Conservation (phyloP, 345 rosid species). For the Abelmoschus esculentus region DNA sequence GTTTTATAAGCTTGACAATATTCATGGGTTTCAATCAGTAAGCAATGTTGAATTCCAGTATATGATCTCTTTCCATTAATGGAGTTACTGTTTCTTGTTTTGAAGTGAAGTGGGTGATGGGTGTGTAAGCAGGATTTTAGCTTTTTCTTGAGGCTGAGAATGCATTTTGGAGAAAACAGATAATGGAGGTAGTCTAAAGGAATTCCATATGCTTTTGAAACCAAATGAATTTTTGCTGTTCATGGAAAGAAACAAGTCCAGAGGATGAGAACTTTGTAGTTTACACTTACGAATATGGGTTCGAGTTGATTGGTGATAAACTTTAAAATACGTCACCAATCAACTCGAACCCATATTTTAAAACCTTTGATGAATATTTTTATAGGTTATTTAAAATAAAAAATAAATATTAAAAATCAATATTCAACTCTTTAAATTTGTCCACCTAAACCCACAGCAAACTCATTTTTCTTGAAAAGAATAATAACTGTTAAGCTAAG, state of each 20-base stretch:
- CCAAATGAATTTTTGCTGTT: not conserved
- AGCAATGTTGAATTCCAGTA: not conserved
- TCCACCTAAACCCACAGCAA: no score
- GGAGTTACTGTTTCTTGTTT: slow-evolving; percentile 6
- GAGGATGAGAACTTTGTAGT: no score
- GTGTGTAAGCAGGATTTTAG: not conserved
- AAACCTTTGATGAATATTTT: no score
- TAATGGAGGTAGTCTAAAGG: slow-evolving; percentile 3
- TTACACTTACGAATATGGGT: not conserved
- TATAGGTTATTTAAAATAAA: no score
- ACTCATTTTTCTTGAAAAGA: no score
- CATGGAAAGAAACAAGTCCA: slow-evolving; percentile 9
- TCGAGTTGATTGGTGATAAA: no score
- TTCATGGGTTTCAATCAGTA: not conserved
- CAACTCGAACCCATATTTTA: no score
- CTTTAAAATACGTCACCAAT: no score
- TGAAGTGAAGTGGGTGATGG: not conserved
- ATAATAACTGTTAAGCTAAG: no score
- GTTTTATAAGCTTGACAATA: not conserved
- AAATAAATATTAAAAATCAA: no score
- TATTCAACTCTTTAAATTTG: no score
- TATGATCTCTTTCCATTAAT: not conserved
- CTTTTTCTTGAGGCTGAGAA: not conserved
- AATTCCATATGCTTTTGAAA: not conserved
- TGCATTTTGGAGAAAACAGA: not conserved